A percentile compares a stretch with the other conserved stretches of the same genome.
Evolutionary conservation across 768 basidiomycete species (phyloP).

Genomic region (Suillus placidus): DNA sequence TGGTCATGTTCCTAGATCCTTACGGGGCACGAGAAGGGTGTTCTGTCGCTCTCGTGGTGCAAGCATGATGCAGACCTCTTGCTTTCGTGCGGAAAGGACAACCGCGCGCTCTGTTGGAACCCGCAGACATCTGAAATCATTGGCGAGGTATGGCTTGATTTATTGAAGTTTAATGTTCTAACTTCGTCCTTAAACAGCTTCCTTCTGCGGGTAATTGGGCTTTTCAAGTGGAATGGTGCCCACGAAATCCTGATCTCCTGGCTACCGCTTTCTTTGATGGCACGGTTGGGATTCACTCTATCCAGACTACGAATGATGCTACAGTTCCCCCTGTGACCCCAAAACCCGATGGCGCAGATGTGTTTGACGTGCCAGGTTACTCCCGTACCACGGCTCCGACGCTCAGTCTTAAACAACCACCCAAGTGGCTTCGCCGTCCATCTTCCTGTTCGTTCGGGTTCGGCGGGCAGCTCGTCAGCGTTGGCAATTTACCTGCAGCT

Average conservation of each 20-base stretch:
- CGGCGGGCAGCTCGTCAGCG: slow-evolving; percentile 82
- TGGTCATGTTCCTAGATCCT: slow-evolving; percentile 61
- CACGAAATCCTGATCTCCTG: slow-evolving; percentile 84
- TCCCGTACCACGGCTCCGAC: slow-evolving; percentile 55
- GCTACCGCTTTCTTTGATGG: slow-evolving; percentile 96
- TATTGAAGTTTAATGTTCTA: slow-evolving; percentile 1
- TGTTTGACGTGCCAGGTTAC: slow-evolving; percentile 73
- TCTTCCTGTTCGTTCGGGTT: slow-evolving; percentile 85
- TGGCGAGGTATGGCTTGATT: slow-evolving; percentile 69
- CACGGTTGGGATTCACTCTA: slow-evolving; percentile 88
- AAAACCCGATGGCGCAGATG: slow-evolving; percentile 63
- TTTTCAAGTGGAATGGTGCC: slow-evolving; percentile 97
- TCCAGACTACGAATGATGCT: slow-evolving; percentile 80
- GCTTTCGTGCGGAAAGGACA: slow-evolving; percentile 95
- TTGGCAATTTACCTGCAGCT: slow-evolving; percentile 72
- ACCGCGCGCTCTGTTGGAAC: slow-evolving; percentile 94
- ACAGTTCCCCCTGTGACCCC: slow-evolving; percentile 44
- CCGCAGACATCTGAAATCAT: slow-evolving; percentile 88
- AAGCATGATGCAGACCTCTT: slow-evolving; percentile 92
- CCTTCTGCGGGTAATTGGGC: slow-evolving; percentile 95
- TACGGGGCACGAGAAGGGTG: slow-evolving; percentile 94
- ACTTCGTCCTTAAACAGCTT: slow-evolving; percentile 48
- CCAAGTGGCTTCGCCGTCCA: slow-evolving; percentile 93
- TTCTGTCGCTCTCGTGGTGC: slow-evolving; percentile 95
- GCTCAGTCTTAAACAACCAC: slow-evolving; percentile 90